Evolutionary conservation across 805 yeast genomes (phyloP).

Genomic region (Zygotorulaspora danielsina): DNA sequence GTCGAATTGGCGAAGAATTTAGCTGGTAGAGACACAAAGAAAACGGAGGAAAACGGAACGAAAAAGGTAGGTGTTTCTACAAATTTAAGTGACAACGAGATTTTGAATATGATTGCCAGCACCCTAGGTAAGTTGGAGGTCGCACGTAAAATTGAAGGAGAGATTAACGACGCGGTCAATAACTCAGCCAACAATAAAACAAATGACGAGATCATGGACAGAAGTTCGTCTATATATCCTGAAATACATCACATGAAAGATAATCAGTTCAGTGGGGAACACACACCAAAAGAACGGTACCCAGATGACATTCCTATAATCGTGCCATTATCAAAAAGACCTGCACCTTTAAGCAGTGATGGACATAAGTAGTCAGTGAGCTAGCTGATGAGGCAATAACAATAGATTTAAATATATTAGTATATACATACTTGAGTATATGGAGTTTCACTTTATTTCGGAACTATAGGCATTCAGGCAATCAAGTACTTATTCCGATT

Average conservation of each 20-base stretch:
- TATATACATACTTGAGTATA: no score
- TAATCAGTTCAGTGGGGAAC: conserved; percentile 9
- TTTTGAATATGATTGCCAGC: conserved; percentile 30
- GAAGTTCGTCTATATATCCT: neutral
- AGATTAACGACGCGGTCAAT: conserved; percentile 21
- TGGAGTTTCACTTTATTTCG: no score
- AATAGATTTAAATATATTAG: no score
- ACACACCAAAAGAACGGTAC: conserved; percentile 12
- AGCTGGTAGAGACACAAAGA: conserved; percentile 7
- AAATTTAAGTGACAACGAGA: conserved; percentile 28
- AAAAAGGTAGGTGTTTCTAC: conserved; percentile 15
- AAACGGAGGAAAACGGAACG: conserved; percentile 2
- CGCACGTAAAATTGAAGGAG: conserved; percentile 29
- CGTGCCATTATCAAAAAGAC: conserved; percentile 12
- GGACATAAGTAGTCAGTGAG: conserved; percentile 5
- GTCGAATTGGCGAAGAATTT: conserved; percentile 60
- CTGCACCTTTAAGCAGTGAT: conserved; percentile 6
- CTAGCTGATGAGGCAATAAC: no score
- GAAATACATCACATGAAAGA: no score
- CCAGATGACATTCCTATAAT: conserved; percentile 16
- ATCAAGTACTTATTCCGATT: no score
- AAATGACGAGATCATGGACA: conserved; percentile 1
- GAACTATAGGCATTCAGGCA: no score
- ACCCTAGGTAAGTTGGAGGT: conserved; percentile 27
- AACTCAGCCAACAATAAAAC: neutral